phyloP scores from a whole-genome alignment of 192 early-diverging fungal species.

The Backusella circina region DNA sequence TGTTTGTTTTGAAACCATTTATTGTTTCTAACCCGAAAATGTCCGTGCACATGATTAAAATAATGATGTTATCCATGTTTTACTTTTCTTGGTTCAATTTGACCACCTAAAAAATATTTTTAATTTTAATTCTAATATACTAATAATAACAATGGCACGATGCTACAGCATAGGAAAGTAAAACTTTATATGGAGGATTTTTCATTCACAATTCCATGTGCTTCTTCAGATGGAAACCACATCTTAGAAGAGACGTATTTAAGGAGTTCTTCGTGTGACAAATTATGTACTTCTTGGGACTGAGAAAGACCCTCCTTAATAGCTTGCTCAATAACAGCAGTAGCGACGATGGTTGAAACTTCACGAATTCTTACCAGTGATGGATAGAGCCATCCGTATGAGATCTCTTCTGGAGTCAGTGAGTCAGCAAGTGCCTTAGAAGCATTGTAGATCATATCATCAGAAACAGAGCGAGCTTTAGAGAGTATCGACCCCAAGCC shows the following conservation, averaged over 20 bases:
- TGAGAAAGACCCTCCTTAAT: constrained; percentile 19
- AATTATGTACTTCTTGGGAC: not conserved
- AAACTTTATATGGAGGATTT: not conserved
- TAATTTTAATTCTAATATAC: not conserved
- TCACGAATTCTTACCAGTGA: constrained; percentile 83
- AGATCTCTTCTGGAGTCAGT: constrained; percentile 67
- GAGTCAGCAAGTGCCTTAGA: constrained; percentile 79
- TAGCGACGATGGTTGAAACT: constrained; percentile 77
- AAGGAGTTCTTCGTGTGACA: constrained; percentile 6
- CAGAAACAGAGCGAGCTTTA: constrained; percentile 65
- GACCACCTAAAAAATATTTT: not conserved
- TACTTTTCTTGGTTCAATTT: not conserved
- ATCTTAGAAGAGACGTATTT: constrained; percentile 2
- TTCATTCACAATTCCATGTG: not conserved
- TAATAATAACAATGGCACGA: too few relatives aligned
- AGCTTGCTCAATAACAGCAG: constrained; percentile 63
- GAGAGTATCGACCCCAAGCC: constrained; percentile 84
- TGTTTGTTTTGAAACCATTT: not conserved
- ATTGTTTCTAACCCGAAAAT: not conserved
- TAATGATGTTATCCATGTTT: not conserved
- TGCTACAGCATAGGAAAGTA: too few relatives aligned
- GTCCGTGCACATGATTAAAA: constrained; percentile 4
- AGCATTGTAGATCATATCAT: constrained; percentile 79
- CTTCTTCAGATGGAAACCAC: not conserved
- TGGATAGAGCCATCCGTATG: constrained; percentile 78